Conservation (phyloP, 2,329 filamentous ascomycete species). For the Fusarium proliferatum region DNA sequence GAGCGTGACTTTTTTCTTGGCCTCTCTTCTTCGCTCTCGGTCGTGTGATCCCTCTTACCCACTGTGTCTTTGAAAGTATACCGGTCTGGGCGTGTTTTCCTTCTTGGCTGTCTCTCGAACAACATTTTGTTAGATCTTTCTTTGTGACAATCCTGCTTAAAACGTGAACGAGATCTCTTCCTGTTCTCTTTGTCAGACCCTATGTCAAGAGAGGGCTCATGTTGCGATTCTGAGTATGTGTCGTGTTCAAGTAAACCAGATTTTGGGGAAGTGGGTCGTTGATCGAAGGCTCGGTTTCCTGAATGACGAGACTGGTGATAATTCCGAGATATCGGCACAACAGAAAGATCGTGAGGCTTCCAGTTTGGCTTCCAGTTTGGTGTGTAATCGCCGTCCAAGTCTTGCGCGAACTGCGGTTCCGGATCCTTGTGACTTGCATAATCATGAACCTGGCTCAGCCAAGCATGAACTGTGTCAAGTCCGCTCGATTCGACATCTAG, state of each 20-base stretch:
- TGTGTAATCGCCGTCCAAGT: not conserved
- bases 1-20: conserved; percentile 7
- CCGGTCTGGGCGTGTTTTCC: conserved; percentile 66
- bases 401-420: not conserved
- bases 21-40: conserved; percentile 1
- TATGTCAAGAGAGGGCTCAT: not conserved
- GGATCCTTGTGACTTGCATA: not conserved
- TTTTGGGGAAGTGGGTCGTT: not conserved
- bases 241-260: not conserved
- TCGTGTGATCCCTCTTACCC: not conserved
- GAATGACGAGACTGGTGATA: not conserved
- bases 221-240: not conserved
- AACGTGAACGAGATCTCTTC: conserved; percentile 1
- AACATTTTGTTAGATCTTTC: not conserved
- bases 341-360: conserved; percentile 20
- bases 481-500: not conserved
- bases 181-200: conserved; percentile 13
- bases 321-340: not conserved
- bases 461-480: conserved; percentile 16
- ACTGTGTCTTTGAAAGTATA: conserved; percentile 59
- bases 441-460: conserved; percentile 12
- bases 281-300: not conserved
- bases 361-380: conserved; percentile 15
- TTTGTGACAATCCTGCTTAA: not conserved
- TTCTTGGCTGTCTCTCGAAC: conserved; percentile 63